Evolutionary conservation across 1,139 yeast genomes (phyloP), one percentile per base, ranked within the genome.

Genomic region (Magnusiomyces fungicola): DNA sequence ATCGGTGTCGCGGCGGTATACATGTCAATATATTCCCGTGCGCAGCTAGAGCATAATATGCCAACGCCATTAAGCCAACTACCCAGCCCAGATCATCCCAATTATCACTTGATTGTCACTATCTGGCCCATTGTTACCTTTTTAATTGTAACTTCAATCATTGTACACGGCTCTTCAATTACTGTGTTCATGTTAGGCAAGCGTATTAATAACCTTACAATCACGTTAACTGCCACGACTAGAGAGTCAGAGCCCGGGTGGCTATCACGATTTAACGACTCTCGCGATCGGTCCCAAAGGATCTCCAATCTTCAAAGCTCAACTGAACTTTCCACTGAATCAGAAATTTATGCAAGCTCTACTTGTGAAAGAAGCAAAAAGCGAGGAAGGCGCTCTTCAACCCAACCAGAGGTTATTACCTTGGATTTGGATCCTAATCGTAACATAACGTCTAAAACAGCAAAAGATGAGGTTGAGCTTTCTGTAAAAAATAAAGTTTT

Each of bases 1-100:
- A 88, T 92, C 63, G 98, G 98, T 50, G 98, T 92, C 10, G 97
- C 97, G 56, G 97, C 97, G 1, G 78, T 92, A 21, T 92, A 87
- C 69, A 95, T 96, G 21, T 82, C 90, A 12, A 83, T 92, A 52
- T 71, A 89, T 58, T 92, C 96, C 1, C 77, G 94, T 57, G 79
- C 80, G 16, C 92, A 86, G 57, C 72, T 92, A 44, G 96, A 88
- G 61, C 74, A 78, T 12, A 72, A 71, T 1, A 81, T 76, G 45
- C 81, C 80, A 21, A 83, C 90, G 0, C 86, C 87, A 0, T 66
- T 83, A 34, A 69, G 69, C 14, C 64, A 69, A 0, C 59, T 83
- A 18, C 95, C 95, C 0, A 63, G 68, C 1, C 59, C 64, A 3
- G 78, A 72, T 1, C 69, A 78, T 18, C 78, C 80, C n/a, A 80